A percentile compares a stretch with the other conserved stretches of the same genome.
phyloP scores from a whole-genome alignment of 768 basidiomycete species.

The Tephrocybe sp. region DNA sequence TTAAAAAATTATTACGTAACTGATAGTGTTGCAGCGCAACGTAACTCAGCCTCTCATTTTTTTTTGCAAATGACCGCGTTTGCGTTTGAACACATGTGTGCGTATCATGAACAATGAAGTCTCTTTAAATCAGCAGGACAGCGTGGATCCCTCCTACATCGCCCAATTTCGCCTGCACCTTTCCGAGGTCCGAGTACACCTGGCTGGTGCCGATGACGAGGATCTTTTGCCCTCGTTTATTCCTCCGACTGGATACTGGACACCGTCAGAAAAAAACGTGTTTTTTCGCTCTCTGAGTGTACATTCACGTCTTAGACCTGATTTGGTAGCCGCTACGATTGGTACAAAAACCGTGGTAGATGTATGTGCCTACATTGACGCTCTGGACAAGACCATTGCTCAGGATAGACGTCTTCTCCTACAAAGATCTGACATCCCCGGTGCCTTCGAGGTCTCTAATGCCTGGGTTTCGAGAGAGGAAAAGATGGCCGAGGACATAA shows the following conservation, averaged over 20 bases:
- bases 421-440: slow-evolving; percentile 26
- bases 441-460: slow-evolving; percentile 51
- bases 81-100: slow-evolving; percentile 12
- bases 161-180: slow-evolving; percentile 34
- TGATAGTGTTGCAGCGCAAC: no score
- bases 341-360: slow-evolving; percentile 66
- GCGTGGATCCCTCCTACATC: slow-evolving; percentile 18
- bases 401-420: slow-evolving; percentile 10
- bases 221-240: slow-evolving; percentile 32
- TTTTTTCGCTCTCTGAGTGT: slow-evolving; percentile 73
- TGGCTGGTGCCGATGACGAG: slow-evolving; percentile 30
- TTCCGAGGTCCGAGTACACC: slow-evolving; percentile 33
- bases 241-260: slow-evolving; percentile 55
- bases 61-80: slow-evolving; percentile 3
- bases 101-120: slow-evolving; percentile 20
- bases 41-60: slow-evolving; percentile 1
- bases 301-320: slow-evolving; percentile 73
- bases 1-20: no score
- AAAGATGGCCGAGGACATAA: slow-evolving; percentile 31
- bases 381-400: slow-evolving; percentile 42
- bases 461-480: slow-evolving; percentile 53
- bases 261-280: slow-evolving; percentile 58
- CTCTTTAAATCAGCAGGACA: slow-evolving; percentile 4
- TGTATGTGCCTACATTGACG: slow-evolving; percentile 65
- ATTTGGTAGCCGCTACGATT: slow-evolving; percentile 71